Base-by-base conservation (phyloP, 257 asterid genomes). In the Lycium barbarum region DNA sequence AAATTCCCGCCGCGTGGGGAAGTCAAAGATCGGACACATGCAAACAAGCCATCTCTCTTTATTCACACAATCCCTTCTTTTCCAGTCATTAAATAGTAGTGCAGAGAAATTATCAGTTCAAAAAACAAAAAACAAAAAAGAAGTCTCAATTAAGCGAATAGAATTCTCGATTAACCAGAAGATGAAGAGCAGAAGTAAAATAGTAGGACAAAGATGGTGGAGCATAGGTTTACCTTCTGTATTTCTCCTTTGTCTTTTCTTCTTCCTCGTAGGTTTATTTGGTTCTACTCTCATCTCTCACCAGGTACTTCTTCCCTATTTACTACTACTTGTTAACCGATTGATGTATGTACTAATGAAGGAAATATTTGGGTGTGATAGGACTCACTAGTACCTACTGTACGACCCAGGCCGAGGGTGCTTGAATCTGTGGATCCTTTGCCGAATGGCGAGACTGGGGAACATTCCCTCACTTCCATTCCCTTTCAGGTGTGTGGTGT, bases 191-290 rank as follows among this genome's bases (percentile, higher is more conserved):
- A 91, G 86, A 89, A 97, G 90, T 57, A 70, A 86, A 73, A 10
- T 81, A 7, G 83, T 80, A 20, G 92, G 90, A 73, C 89, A 86
- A 57, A 90, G 88, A 83, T 88, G 85, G 58, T 86, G 92, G 92
- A 88, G 68, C 84, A 87, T 92, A 73, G 95, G 93, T 80, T 81
- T 92, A 78, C 98, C 98, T 6, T 88, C 86, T 18, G 88, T 94
- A 81, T 96, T 94, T 85, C 88, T 91, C 57, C 74, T 96, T 22
- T 95, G 99, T 88, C 88, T 95, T 47, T 93, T 90, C 90, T 95
- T 92, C 89, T 93, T 95, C 70, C 91, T 95, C 58, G 95, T 95
- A 78, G 98, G 99, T 43, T 94, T 94, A 79, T 91, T 92, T 73
- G 98, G 98, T 84, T 92, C 95, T 5, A 87, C 95, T 22, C 97